Percentiles rank a stretch among this genome's conserved stretches.
These are phyloP conservation scores for Creolimax fragrantissima DNA, from an alignment of 78 protist species.

Conservation along the genomic window DNA sequence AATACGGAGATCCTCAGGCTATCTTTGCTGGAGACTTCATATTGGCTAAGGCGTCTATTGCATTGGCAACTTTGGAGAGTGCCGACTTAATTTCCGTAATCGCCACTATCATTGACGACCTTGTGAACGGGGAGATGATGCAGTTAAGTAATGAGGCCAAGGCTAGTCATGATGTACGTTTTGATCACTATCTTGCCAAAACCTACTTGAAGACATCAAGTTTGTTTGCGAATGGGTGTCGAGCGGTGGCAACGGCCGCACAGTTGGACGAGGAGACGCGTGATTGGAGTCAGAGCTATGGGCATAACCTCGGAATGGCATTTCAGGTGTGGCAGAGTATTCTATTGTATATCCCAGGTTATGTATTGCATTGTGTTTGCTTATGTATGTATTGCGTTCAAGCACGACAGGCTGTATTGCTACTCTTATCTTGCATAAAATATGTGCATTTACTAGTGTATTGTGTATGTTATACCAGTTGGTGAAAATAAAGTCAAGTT, in stretches of 20 bases:
- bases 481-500: no score
- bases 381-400: no score
- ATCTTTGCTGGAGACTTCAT: conserved; percentile 71
- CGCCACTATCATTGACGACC: conserved; percentile 51
- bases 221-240: conserved; percentile 51
- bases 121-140: conserved; percentile 81
- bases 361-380: no score
- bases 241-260: conserved; percentile 26
- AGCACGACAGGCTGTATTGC: no score
- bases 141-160: conserved; percentile 42
- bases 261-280: not conserved
- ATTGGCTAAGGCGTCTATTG: conserved; percentile 43
- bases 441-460: no score
- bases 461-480: no score
- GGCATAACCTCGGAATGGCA: conserved; percentile 80
- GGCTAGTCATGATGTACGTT: not conserved
- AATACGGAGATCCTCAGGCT: conserved; percentile 48
- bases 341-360: no score
- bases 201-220: conserved; percentile 80
- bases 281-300: conserved; percentile 34
- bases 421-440: no score
- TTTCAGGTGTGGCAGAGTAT: conserved; percentile 45
- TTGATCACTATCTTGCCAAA: conserved; percentile 66
- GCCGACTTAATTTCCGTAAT: conserved; percentile 22
- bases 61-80: conserved; percentile 7